A percentile compares a stretch with the other conserved stretches of the same genome.
Evolutionary conservation across 2,329 filamentous ascomycete species (phyloP).

Genomic region (Chrysosporium keratinophilum): DNA sequence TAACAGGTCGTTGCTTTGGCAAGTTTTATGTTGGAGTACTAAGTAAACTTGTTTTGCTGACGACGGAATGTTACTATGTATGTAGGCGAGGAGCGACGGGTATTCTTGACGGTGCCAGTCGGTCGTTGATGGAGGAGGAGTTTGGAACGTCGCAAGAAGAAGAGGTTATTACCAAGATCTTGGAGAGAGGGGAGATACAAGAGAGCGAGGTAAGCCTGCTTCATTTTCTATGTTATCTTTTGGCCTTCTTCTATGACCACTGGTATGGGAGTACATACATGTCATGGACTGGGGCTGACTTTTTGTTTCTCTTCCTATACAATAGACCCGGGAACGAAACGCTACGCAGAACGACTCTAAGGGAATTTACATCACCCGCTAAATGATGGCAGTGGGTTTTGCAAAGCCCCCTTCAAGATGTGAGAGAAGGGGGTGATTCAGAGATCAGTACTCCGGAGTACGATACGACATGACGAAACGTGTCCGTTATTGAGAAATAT

Average conservation of each 20-base stretch:
- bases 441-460: neutral
- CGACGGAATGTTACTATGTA: too few species aligned
- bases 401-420: neutral
- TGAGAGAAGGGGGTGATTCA: too few species aligned
- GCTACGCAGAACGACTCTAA: conserved; percentile 24
- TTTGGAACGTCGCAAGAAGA: conserved; percentile 75
- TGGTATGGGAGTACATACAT: neutral
- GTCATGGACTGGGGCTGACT: neutral
- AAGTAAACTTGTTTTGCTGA: too few species aligned
- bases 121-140: conserved; percentile 66
- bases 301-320: conserved; percentile 11
- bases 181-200: conserved; percentile 64
- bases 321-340: conserved; percentile 26
- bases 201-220: conserved; percentile 43
- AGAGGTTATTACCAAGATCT: conserved; percentile 68
- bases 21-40: too few species aligned
- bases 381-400: neutral
- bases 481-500: neutral
- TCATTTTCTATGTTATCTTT: neutral
- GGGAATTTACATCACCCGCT: conserved; percentile 18
- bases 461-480: neutral
- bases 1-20: too few species aligned
- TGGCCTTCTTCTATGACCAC: neutral
- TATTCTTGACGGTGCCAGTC: conserved; percentile 63
- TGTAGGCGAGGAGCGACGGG: conserved; percentile 76